A percentile compares a stretch with the other conserved stretches of the same genome.
These are phyloP conservation scores for Microstegium vimineum DNA, from an alignment of 176 grass and related monocot species.

Conservation along the genomic window DNA sequence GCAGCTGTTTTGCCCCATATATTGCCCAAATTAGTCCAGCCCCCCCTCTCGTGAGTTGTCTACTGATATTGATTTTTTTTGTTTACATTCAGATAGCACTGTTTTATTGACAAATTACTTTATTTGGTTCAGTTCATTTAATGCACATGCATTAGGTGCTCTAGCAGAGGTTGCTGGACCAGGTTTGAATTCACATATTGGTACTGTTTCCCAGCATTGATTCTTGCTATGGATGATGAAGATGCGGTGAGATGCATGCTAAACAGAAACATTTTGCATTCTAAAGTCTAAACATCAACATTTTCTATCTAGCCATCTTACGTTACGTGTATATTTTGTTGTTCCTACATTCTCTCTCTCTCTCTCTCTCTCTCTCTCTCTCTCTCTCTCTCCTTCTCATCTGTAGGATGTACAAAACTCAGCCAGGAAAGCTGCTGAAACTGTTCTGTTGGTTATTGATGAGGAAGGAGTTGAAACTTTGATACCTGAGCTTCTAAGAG, in stretches of 20 bases:
- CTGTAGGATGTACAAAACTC: constrained; percentile 75
- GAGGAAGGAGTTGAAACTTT: constrained; percentile 82
- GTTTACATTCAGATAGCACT: constrained; percentile 5
- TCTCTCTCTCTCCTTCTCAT: constrained; percentile 12
- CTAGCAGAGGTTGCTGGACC: constrained; percentile 90
- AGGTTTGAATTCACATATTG: constrained; percentile 93
- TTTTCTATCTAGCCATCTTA: constrained; percentile 3
- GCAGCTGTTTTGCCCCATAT: constrained; percentile 94
- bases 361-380: neutral
- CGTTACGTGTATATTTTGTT: neutral
- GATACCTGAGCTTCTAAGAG: constrained; percentile 84
- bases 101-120: constrained; percentile 34
- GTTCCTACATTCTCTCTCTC: constrained; percentile 10
- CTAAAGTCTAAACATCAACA: neutral
- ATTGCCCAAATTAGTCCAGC: constrained; percentile 94
- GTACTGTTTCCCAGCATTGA: constrained; percentile 73
- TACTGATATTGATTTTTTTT: constrained; percentile 13
- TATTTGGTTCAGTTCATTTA: constrained; percentile 73
- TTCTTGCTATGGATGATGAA: constrained; percentile 79
- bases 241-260: constrained; percentile 48
- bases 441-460: constrained; percentile 87
- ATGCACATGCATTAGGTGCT: constrained; percentile 96
- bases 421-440: constrained; percentile 91
- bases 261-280: neutral
- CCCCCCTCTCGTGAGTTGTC: constrained; percentile 78